phyloP scores from a whole-genome alignment of 2,329 filamentous ascomycete genomes.

The Talaromyces sp. region DNA sequence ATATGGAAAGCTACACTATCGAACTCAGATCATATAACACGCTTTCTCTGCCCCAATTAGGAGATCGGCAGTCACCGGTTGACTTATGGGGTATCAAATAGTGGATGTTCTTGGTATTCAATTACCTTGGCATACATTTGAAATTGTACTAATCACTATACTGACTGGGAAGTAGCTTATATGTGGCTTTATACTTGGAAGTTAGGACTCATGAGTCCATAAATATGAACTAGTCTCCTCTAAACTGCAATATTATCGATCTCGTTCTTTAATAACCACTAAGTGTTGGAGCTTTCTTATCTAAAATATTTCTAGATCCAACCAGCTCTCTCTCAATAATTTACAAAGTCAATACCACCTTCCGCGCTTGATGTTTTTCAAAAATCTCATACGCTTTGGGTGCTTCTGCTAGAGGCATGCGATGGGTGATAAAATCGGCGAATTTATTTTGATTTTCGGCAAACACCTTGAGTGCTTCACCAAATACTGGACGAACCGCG shows the following conservation, averaged over 20 bases:
- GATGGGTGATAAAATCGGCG: conserved; percentile 1
- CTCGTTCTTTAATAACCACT: too few species aligned
- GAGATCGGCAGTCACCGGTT: neutral
- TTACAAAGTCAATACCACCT: neutral
- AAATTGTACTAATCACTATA: neutral
- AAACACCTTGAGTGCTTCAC: conserved; percentile 1
- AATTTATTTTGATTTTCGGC: conserved; percentile 3
- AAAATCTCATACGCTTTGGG: conserved; percentile 2
- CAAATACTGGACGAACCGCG: conserved; percentile 1
- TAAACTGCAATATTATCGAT: too few species aligned
- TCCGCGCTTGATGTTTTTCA: neutral
- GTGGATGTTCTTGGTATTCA: neutral
- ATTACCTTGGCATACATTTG: neutral
- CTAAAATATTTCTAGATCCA: neutral
- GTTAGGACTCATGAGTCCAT: neutral
- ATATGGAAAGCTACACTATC: neutral
- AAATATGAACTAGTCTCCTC: neutral
- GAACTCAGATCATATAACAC: neutral
- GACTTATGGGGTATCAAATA: neutral
- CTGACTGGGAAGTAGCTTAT: neutral
- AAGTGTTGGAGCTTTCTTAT: neutral
- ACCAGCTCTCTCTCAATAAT: neutral
- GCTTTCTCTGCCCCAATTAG: neutral
- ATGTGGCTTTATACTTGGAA: neutral
- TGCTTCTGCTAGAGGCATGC: neutral